Evolutionary conservation across 1,284 basidiomycete genomes (phyloP).

Genomic region (Moesziomyces sp.): DNA sequence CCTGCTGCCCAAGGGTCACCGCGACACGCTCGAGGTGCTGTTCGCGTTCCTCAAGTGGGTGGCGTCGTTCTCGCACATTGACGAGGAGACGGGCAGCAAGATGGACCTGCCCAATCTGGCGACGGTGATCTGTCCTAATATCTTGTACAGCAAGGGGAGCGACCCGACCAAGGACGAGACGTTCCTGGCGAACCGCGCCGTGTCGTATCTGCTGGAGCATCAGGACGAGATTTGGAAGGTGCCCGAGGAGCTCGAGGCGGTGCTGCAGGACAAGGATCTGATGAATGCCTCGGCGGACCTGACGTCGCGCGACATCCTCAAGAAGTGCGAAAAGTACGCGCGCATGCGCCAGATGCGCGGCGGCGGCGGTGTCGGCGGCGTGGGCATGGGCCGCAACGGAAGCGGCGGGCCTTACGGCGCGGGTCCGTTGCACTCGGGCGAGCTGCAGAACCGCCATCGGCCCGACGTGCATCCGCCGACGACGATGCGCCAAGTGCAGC

Average conservation of each 20-base stretch:
- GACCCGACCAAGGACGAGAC: slow-evolving; percentile 93
- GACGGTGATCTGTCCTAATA: slow-evolving; percentile 97
- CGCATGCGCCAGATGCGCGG: slow-evolving; percentile 35
- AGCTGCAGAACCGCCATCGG: slow-evolving; percentile 48
- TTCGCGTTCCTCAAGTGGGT: slow-evolving; percentile 99
- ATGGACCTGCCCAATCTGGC: slow-evolving; percentile 97
- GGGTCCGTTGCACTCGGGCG: slow-evolving; percentile 34
- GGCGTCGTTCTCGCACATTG: slow-evolving; percentile 96
- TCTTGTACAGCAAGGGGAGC: slow-evolving; percentile 84
- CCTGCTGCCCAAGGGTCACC: slow-evolving; percentile 88
- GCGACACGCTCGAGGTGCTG: slow-evolving; percentile 96
- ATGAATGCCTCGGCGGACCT: slow-evolving; percentile 59
- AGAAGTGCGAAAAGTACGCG: slow-evolving; percentile 63
- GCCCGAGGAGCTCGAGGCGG: slow-evolving; percentile 59
- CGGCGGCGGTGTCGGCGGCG: slow-evolving; percentile 15
- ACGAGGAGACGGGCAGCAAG: slow-evolving; percentile 96
- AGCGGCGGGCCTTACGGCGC: slow-evolving; percentile 15
- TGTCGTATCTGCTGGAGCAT: slow-evolving; percentile 78
- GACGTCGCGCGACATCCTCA: slow-evolving; percentile 60
- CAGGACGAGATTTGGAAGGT: slow-evolving; percentile 83
- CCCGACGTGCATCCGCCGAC: slow-evolving; percentile 54
- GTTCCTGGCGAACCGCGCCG: slow-evolving; percentile 81
- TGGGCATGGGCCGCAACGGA: slow-evolving; percentile 30
- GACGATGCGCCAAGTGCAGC: slow-evolving; percentile 54
- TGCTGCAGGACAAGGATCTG: slow-evolving; percentile 63